Base-by-base conservation (phyloP, 116 monocot genomes). In the Iris pallida region DNA sequence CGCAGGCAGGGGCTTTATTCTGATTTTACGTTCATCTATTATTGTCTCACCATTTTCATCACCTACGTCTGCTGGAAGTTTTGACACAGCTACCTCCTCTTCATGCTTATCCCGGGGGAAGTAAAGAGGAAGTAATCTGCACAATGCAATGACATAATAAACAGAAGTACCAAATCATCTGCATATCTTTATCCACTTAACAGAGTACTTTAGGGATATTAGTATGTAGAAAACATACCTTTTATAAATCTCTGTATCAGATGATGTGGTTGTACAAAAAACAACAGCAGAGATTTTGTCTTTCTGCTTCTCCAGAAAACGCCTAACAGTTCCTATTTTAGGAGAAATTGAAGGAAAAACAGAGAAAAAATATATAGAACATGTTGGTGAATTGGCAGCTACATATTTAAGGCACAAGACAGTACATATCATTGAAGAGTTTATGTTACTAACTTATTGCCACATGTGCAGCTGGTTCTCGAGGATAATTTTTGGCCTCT, bases 391-490 rank as follows among this genome's bases (percentile, higher is more conserved):
- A 30, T 30, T 30, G 30, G 30, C 30, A 30, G 30, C 30, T 30
- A 30, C 30, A 30, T 30, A 30, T 30, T 30, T 30, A 30, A 30
- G 30, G 30, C 30, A 30, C 30, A 30, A 30, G 30, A 30, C 30
- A 30, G 30, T 30, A 30, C 30, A 30, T 30, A 30, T 30, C 14
- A 11, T 61, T 40, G n/a, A 45, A 45, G 15, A 44, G 5, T 45
- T 44, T 10, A 7, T 15, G 16, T 69, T 71, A 83, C 85, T 79
- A 70, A 86, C 94, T 93, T 82, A 98, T 98, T 84, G 98, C 93
- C n/a, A 98, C 98, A 81, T 98, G 98, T 66, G 98, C 93, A 70
- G 98, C 98, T 16, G 98, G 98, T 71, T 98, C 98, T 47, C 98
- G 87, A 51, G 98, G 98, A 77, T 98, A 98, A 73, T 88, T 87